Conservation (phyloP, 1,284 basidiomycete species). For the Puccinia sorghi region DNA sequence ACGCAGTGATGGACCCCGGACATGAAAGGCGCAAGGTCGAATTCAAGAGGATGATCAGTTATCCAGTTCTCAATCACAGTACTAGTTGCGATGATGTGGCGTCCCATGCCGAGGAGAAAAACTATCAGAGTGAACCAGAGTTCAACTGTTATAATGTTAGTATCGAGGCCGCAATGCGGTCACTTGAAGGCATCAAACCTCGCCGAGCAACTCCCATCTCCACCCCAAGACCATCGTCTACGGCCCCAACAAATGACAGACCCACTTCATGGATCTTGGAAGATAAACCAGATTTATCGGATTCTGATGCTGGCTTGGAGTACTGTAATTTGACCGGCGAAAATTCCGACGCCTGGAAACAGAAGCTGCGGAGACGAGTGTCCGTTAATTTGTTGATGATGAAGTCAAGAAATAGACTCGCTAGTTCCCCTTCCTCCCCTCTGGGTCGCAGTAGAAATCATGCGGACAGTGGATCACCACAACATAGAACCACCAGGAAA, state of each 20-base stretch:
- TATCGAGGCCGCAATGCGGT: constrained; percentile 28
- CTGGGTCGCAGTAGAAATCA: neutral
- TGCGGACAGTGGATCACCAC: neutral
- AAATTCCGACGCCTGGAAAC: constrained; percentile 6
- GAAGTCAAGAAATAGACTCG: neutral
- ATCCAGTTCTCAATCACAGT: constrained; percentile 27
- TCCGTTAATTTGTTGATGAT: constrained; percentile 16
- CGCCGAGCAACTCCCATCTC: neutral
- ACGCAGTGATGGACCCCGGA: neutral
- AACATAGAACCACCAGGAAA: neutral
- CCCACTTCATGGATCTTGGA: constrained; percentile 3
- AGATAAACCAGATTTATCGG: constrained; percentile 2
- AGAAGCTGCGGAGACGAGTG: constrained; percentile 11
- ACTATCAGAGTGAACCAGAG: neutral
- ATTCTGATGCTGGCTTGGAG: neutral
- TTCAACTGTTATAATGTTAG: constrained; percentile 4
- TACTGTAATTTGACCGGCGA: neutral
- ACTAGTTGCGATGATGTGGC: constrained; percentile 4
- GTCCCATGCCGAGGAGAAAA: neutral
- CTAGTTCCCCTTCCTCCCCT: neutral
- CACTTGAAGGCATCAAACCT: constrained; percentile 20
- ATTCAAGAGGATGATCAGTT: constrained; percentile 31
- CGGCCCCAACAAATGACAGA: neutral
- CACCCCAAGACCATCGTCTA: neutral
- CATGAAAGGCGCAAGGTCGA: constrained; percentile 20